These are phyloP conservation scores for Didymella pomorum DNA, from an alignment of 2,329 filamentous ascomycete species.

Conservation along the genomic window DNA sequence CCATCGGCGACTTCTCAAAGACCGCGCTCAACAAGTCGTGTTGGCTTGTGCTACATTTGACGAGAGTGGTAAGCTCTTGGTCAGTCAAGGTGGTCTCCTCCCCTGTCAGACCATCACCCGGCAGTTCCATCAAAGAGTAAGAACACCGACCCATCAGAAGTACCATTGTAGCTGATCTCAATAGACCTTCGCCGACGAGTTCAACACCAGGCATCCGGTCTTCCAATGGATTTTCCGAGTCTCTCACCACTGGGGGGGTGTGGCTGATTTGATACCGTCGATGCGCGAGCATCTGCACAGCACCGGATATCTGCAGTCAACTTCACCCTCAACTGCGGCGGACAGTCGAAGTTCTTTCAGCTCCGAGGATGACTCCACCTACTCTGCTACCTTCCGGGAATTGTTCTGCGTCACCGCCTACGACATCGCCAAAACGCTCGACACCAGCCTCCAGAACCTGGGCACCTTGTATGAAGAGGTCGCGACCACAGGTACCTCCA, in stretches of 20 bases:
- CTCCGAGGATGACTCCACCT: slow-evolving; percentile 68
- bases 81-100: slow-evolving; percentile 72
- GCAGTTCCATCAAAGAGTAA: slow-evolving; percentile 54
- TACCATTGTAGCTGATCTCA: slow-evolving; percentile 18
- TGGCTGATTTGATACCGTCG: slow-evolving; percentile 71
- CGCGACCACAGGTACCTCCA: slow-evolving; percentile 69
- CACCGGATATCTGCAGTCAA: slow-evolving; percentile 35
- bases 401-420: slow-evolving; percentile 82
- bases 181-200: slow-evolving; percentile 72
- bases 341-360: slow-evolving; percentile 32
- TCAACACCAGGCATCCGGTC: slow-evolving; percentile 77
- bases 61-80: slow-evolving; percentile 69
- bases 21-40: slow-evolving; percentile 62
- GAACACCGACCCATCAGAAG: slow-evolving; percentile 56
- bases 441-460: slow-evolving; percentile 67
- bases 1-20: slow-evolving; percentile 51
- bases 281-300: slow-evolving; percentile 78
- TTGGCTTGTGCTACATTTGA: slow-evolving; percentile 72
- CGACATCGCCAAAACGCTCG: slow-evolving; percentile 73
- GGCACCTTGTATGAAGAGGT: slow-evolving; percentile 81
- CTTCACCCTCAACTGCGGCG: slow-evolving; percentile 25
- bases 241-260: slow-evolving; percentile 76
- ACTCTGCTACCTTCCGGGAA: slow-evolving; percentile 80
- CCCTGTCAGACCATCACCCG: slow-evolving; percentile 79
- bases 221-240: slow-evolving; percentile 90